A percentile compares a stretch with the other conserved stretches of the same genome.
These are phyloP conservation scores for Solanum hybrid DNA, from an alignment of 305 asterid genomes.

Conservation along the genomic window DNA sequence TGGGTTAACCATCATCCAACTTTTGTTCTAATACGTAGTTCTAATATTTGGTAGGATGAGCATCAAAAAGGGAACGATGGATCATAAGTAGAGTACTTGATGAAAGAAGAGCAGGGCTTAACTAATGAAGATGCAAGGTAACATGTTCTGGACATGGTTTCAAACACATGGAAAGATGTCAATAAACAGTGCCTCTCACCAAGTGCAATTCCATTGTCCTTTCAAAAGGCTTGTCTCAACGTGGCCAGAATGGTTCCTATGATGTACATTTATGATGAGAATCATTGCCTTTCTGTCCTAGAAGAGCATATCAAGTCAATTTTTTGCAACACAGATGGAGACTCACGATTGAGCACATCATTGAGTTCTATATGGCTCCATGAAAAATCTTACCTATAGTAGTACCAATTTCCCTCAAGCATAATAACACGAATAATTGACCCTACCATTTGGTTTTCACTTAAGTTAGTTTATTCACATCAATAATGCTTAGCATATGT, in stretches of 20 bases:
- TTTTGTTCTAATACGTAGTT: neutral
- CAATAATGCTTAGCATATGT: neutral
- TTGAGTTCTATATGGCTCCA: neutral
- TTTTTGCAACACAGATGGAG: neutral
- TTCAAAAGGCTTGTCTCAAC: slow-evolving; percentile 4
- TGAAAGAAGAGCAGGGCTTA: neutral
- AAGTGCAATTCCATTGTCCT: neutral
- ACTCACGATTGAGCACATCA: neutral
- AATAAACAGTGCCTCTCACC: neutral
- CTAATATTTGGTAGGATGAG: slow-evolving; percentile 4
- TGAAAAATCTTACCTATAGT: neutral
- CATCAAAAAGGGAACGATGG: slow-evolving; percentile 10
- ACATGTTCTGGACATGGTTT: neutral
- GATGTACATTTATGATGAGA: slow-evolving; percentile 7
- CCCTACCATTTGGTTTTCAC: neutral
- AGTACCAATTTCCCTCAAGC: neutral
- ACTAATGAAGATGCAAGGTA: neutral
- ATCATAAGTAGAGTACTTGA: slow-evolving; percentile 8
- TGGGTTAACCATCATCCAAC: neutral
- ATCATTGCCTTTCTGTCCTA: neutral
- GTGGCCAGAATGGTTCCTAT: slow-evolving; percentile 8
- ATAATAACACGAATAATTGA: neutral
- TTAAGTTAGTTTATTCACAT: neutral
- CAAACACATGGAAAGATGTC: neutral
- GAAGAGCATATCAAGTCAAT: neutral